Evolutionary conservation across 169 alveolate genomes (phyloP).

Genomic region (Cryptosporidium xiaoi): DNA sequence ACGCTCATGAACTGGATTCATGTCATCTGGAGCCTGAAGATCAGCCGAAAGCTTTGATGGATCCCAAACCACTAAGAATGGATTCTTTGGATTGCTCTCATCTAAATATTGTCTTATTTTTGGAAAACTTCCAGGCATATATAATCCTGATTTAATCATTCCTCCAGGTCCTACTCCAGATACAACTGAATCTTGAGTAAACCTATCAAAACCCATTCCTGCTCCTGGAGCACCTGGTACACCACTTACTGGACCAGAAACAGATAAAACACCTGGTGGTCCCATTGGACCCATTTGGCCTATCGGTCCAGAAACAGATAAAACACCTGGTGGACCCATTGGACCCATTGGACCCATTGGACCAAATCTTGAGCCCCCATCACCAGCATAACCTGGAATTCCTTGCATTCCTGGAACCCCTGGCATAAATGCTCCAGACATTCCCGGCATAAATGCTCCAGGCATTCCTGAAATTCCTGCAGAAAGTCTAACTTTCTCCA

Average conservation of each 20-base stretch:
- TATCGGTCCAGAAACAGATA: constrained; percentile 14
- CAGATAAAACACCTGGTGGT: constrained; percentile 16
- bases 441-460: neutral
- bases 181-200: neutral
- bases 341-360: constrained; percentile 64
- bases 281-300: constrained; percentile 41
- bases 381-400: neutral
- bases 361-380: constrained; percentile 45
- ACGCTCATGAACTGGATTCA: constrained; percentile 61
- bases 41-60: constrained; percentile 65
- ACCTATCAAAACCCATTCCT: constrained; percentile 1
- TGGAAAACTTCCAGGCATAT: constrained; percentile 74
- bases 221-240: constrained; percentile 7
- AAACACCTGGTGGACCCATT: constrained; percentile 24
- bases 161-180: constrained; percentile 66
- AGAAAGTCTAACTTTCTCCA: constrained; percentile 25
- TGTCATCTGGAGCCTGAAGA: constrained; percentile 42
- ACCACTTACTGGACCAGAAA: constrained; percentile 7
- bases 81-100: constrained; percentile 61
- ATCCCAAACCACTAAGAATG: constrained; percentile 72
- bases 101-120: constrained; percentile 60
- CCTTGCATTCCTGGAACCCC: constrained; percentile 4
- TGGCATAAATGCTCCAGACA: neutral
- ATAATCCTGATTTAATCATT: constrained; percentile 40
- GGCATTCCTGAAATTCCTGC: constrained; percentile 48